phyloP scores from a whole-genome alignment of 495 filamentous ascomycete genomes.

The Chlorociboria aeruginascens region DNA sequence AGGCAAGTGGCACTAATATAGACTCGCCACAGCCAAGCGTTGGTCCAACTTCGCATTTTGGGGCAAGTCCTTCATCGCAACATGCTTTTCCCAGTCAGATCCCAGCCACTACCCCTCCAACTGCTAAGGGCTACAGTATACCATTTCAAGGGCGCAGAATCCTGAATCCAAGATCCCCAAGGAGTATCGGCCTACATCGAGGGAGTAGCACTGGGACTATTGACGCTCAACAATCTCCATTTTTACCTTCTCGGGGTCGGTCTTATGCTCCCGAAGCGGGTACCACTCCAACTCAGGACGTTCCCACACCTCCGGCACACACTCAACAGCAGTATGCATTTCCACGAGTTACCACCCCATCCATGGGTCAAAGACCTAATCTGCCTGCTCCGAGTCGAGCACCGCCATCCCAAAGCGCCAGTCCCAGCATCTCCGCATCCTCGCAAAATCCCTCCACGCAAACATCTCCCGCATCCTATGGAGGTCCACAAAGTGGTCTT shows the following conservation, averaged over 20 bases:
- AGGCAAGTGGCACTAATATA: slow-evolving; percentile 5
- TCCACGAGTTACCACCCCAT: slow-evolving; percentile 29
- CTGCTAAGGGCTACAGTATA: slow-evolving; percentile 20
- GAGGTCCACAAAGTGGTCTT: slow-evolving; percentile 4
- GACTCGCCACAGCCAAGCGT: slow-evolving; percentile 9
- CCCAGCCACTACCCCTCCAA: slow-evolving; percentile 13
- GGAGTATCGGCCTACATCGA: slow-evolving; percentile 31
- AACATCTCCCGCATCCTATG: slow-evolving; percentile 28
- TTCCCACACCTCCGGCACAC: slow-evolving; percentile 23
- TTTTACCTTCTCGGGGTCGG: slow-evolving; percentile 12
- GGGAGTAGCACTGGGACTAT: slow-evolving; percentile 32
- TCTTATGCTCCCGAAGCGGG: slow-evolving; percentile 13
- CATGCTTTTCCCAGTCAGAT: slow-evolving; percentile 13
- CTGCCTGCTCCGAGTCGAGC: slow-evolving; percentile 26
- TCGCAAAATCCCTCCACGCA: slow-evolving; percentile 34
- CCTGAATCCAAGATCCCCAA: slow-evolving; percentile 56
- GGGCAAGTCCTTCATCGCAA: slow-evolving; percentile 9
- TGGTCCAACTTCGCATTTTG: slow-evolving; percentile 8
- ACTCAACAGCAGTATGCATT: slow-evolving; percentile 18
- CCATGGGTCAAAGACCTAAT: slow-evolving; percentile 28
- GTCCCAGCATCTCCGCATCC: slow-evolving; percentile 41
- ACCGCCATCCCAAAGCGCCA: slow-evolving; percentile 37
- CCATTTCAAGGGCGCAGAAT: slow-evolving; percentile 31
- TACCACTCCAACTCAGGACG: slow-evolving; percentile 17
- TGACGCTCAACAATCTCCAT: slow-evolving; percentile 29